Percentiles rank a stretch among this genome's conserved stretches.
phyloP scores from a whole-genome alignment of 331 rosid genomes.

The Prunus yedoensis region DNA sequence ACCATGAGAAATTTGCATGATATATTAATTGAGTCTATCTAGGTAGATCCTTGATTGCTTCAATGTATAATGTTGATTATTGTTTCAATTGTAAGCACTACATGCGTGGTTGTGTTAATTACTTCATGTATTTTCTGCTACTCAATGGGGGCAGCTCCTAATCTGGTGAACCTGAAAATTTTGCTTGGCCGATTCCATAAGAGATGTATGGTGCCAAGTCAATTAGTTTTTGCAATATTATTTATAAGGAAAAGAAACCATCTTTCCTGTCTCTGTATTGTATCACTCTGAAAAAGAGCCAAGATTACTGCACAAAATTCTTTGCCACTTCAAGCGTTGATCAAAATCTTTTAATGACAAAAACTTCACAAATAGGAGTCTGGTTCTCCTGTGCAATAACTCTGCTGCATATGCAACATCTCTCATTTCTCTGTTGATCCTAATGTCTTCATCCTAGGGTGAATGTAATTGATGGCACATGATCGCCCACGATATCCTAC shows the following conservation, averaged over 20 bases:
- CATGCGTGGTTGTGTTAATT: neutral
- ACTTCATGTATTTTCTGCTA: neutral
- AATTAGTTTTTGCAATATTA: neutral
- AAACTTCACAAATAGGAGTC: neutral
- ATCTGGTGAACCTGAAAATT: slow-evolving; percentile 1
- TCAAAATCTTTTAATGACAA: neutral
- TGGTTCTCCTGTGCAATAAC: neutral
- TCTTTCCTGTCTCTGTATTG: neutral
- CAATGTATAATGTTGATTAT: neutral
- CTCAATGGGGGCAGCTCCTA: neutral
- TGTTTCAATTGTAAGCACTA: neutral
- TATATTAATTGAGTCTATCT: neutral
- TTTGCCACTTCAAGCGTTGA: neutral
- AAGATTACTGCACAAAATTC: neutral
- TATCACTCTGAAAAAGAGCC: neutral
- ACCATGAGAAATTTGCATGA: neutral
- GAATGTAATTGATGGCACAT: too few relatives aligned
- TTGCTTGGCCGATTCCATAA: neutral
- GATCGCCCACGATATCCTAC: neutral
- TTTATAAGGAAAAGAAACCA: slow-evolving; percentile 8
- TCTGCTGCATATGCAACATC: neutral
- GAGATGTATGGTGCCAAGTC: neutral
- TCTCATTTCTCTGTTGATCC: neutral
- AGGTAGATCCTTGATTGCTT: neutral
- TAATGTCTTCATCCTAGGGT: neutral